Evolutionary conservation across 345 rosid species (phyloP).

Genomic region (Aegle marmelos): DNA sequence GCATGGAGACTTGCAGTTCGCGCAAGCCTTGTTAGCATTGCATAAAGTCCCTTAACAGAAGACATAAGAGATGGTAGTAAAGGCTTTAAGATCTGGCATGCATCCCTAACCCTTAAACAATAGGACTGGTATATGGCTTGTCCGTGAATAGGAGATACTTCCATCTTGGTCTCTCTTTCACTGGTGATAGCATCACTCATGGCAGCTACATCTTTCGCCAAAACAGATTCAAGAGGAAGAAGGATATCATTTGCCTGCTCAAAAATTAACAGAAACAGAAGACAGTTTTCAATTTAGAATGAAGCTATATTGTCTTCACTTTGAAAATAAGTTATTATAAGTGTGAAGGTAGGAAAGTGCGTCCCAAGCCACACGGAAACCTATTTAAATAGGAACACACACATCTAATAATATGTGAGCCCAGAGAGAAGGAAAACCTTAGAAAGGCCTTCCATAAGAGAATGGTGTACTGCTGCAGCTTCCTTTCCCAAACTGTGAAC

Average conservation of each 20-base stretch:
- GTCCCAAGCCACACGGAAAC: not conserved
- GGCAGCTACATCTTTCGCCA: conserved; percentile 83
- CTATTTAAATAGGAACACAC: not conserved
- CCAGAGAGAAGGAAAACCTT: conserved; percentile 49
- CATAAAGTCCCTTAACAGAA: conserved; percentile 63
- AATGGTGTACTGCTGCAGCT: conserved; percentile 63
- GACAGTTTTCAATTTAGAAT: conserved; percentile 5
- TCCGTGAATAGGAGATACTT: conserved; percentile 83
- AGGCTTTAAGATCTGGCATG: conserved; percentile 58
- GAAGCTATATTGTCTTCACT: conserved; percentile 1
- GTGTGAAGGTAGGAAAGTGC: not conserved
- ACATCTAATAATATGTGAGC: conserved; percentile 9
- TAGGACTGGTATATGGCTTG: conserved; percentile 91
- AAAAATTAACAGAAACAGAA: conserved; percentile 12
- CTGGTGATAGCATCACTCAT: conserved; percentile 76
- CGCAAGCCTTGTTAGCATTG: conserved; percentile 70
- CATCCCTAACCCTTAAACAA: conserved; percentile 68
- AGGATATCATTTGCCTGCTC: conserved; percentile 74
- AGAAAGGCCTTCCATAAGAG: conserved; percentile 76
- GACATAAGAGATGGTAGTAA: conserved; percentile 49
- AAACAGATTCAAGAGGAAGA: conserved; percentile 68
- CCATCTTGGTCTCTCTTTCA: conserved; percentile 74
- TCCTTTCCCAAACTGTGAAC: conserved; percentile 86
- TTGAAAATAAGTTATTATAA: not conserved
- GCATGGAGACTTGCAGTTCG: conserved; percentile 84